These are phyloP conservation scores for Penicillium aurantiogriseum DNA, from an alignment of 2,329 filamentous ascomycete genomes.

Conservation along the genomic window DNA sequence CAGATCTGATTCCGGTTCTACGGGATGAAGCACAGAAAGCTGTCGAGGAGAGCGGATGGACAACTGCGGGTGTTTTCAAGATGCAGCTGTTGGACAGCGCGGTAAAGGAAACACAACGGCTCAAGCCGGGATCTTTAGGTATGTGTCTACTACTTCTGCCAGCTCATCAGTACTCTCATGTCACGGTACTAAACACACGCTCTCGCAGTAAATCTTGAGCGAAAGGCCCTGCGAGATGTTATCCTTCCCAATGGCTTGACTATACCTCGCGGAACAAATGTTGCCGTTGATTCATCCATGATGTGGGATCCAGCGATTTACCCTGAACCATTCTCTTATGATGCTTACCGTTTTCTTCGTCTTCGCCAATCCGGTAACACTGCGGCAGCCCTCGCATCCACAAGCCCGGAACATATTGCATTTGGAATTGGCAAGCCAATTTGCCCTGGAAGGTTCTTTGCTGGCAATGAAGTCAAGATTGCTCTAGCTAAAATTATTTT, in stretches of 20 bases:
- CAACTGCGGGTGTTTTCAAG: conserved; percentile 15
- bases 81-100: conserved; percentile 22
- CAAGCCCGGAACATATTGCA: conserved; percentile 3
- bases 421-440: conserved; percentile 30
- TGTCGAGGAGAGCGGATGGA: conserved; percentile 8
- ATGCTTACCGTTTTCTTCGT: background rate
- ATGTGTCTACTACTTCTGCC: background rate
- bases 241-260: background rate
- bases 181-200: background rate
- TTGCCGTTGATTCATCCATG: background rate
- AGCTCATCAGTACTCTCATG: background rate
- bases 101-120: conserved; percentile 18
- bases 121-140: conserved; percentile 9
- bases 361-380: background rate
- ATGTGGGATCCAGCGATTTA: background rate
- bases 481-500: background rate
- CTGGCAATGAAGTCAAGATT: conserved; percentile 29
- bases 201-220: background rate
- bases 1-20: background rate
- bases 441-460: conserved; percentile 34
- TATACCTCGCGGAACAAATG: background rate
- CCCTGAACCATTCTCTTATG: background rate
- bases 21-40: conserved; percentile 11
- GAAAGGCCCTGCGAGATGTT: background rate
- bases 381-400: background rate